phyloP scores from a whole-genome alignment of 805 yeast species.

The Cyberlindnera euphorbiiphila region DNA sequence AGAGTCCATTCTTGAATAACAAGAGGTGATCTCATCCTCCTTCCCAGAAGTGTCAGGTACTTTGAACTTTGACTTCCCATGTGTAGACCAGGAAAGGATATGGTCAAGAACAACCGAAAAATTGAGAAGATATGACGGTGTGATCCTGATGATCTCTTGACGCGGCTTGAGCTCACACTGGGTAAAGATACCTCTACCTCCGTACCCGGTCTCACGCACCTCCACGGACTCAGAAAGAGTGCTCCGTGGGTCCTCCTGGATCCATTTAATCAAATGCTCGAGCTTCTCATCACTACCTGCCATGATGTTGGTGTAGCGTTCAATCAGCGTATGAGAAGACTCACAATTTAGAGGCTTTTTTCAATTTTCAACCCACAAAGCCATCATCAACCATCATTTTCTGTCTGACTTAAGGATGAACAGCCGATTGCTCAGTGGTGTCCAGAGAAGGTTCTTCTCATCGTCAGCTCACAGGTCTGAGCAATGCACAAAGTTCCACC shows the following conservation, averaged over 20 bases:
- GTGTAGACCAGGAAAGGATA: constrained; percentile 27
- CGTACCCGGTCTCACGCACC: constrained; percentile 38
- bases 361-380: neutral
- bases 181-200: constrained; percentile 67
- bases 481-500: constrained; percentile 27
- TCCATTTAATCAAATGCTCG: constrained; percentile 31
- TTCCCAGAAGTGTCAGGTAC: constrained; percentile 4
- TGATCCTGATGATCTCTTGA: constrained; percentile 51
- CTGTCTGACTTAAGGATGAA: too few species aligned
- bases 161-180: constrained; percentile 32
- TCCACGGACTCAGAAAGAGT: constrained; percentile 37
- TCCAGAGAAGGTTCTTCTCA: too few species aligned
- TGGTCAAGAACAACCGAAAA: constrained; percentile 47
- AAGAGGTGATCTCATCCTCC: constrained; percentile 13
- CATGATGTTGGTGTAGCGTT: too few species aligned
- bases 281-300: constrained; percentile 10
- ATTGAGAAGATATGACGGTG: constrained; percentile 56
- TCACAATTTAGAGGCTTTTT: neutral
- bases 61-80: constrained; percentile 1
- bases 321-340: too few species aligned
- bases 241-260: constrained; percentile 16
- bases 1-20: constrained; percentile 15
- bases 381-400: neutral
- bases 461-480: too few species aligned
- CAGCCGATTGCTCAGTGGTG: too few species aligned